Conservation (phyloP, 306 rosid species). For the Vachellia collinsii region DNA sequence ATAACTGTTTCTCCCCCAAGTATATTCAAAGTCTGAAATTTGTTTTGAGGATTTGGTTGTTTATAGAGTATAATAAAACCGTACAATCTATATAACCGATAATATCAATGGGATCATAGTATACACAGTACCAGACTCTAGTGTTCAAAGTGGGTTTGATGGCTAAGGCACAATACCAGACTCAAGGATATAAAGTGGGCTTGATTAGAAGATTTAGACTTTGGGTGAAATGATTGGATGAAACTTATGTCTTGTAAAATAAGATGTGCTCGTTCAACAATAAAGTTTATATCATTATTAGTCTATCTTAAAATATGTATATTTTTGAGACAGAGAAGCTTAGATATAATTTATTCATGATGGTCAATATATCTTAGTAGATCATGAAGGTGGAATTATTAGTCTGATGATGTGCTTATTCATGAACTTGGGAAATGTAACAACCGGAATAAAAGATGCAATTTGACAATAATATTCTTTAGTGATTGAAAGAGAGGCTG, state of each 20-base stretch:
- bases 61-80: too few species aligned
- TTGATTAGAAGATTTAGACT: not conserved
- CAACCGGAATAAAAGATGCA: slow-evolving; percentile 24
- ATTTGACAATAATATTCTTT: slow-evolving; percentile 45
- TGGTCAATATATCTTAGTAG: slow-evolving; percentile 10
- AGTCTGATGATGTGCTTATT: slow-evolving; percentile 30
- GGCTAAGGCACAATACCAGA: too few species aligned
- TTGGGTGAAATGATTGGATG: not conserved
- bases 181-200: not conserved
- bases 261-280: not conserved
- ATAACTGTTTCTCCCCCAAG: not conserved
- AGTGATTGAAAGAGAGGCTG: not conserved
- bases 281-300: not conserved
- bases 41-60: too few species aligned
- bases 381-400: slow-evolving; percentile 33
- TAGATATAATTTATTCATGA: slow-evolving; percentile 5
- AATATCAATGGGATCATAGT: not conserved
- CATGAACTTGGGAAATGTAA: slow-evolving; percentile 44
- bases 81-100: too few species aligned
- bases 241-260: not conserved
- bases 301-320: slow-evolving; percentile 5
- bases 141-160: too few species aligned
- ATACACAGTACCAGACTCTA: too few species aligned
- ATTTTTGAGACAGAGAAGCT: not conserved
- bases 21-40: not conserved